A percentile compares a stretch with the other conserved stretches of the same genome.
phyloP scores from a whole-genome alignment of 2,329 filamentous ascomycete species.

The Aspergillus melleus region DNA sequence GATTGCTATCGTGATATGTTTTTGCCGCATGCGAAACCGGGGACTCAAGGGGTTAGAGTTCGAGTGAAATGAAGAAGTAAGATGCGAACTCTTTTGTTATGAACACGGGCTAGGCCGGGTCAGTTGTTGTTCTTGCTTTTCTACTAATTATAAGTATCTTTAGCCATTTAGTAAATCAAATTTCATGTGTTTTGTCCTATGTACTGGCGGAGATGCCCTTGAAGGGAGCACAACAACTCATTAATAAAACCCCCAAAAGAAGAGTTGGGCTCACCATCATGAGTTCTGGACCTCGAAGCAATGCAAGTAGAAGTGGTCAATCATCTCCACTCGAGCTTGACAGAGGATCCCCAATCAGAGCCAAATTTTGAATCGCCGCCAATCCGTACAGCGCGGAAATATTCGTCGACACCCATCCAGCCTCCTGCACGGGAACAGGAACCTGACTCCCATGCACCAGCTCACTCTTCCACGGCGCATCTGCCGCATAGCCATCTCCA shows the following conservation, averaged over 20 bases:
- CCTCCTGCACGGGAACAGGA: conserved; percentile 54
- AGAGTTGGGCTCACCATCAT: too few relatives aligned
- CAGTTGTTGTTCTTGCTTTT: background rate
- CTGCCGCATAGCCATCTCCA: background rate
- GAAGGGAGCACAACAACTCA: too few relatives aligned
- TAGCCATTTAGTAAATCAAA: too few relatives aligned
- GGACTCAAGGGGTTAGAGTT: conserved; percentile 11
- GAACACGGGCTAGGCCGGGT: background rate
- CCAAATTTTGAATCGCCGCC: conserved; percentile 57
- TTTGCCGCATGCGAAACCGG: conserved; percentile 11
- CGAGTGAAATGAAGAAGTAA: background rate
- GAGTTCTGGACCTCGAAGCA: too few relatives aligned
- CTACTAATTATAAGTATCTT: too few relatives aligned
- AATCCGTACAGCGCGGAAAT: conserved; percentile 58
- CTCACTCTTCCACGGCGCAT: background rate
- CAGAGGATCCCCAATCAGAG: background rate
- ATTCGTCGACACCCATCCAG: conserved; percentile 59
- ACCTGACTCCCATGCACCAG: conserved; percentile 46
- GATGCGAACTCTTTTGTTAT: background rate
- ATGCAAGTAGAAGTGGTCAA: too few relatives aligned
- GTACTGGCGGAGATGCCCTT: too few relatives aligned
- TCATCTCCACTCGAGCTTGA: too few relatives aligned
- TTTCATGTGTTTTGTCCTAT: too few relatives aligned
- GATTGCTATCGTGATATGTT: conserved; percentile 14
- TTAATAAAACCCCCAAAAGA: too few relatives aligned